Evolutionary conservation across 306 rosid genomes (phyloP), one percentile per base, ranked within the genome.

Genomic region (Purshia tridentata): DNA sequence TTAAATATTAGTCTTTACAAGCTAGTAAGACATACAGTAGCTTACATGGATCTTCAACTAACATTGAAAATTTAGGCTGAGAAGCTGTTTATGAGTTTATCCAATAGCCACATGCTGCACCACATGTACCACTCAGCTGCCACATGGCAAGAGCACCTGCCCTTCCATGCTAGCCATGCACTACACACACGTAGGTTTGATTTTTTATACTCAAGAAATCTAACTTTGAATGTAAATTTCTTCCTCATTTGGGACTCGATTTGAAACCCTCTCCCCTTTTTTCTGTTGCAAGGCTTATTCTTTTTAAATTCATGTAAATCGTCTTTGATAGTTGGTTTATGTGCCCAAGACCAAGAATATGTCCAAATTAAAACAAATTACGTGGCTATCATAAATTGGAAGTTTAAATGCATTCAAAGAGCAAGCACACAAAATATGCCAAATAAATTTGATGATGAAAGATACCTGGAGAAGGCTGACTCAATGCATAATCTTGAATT

Each of bases 401-500:
- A 39, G 62, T 53, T 8, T 40, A 53, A n/a, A 13, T 54, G 22
- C 65, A 54, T 54, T 54, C 51, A 42, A 52, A 37, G 4, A 54
- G 53, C 22, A 60, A 60, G 18, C 44, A 72, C 12, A 59, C 20
- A 56, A 4, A n/a, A 61, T 29, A 53, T 40, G 47, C 20, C 6
- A 44, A 44, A 22, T 5, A 35, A 57, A 47, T n/a, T 7, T 18
- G 14, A 69, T 10, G 7, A 65, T 40, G 18, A 35, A 63, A 48
- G n/a, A 44, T 76, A 84, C 96, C 99, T 75, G 97, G 96, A 61
- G 93, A 78, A 68, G 96, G 99, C 75, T 85, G 94, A 76, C 85
- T 80, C 44, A 88, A 83, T 1, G 95, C 87, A 59, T 69, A 77
- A 55, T 89, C 92, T 86, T 91, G 96, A 78, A 88, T 58, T 69